Conservation (phyloP, 352 stramenopile species). For the Phytopythium cucurbitacearum region DNA sequence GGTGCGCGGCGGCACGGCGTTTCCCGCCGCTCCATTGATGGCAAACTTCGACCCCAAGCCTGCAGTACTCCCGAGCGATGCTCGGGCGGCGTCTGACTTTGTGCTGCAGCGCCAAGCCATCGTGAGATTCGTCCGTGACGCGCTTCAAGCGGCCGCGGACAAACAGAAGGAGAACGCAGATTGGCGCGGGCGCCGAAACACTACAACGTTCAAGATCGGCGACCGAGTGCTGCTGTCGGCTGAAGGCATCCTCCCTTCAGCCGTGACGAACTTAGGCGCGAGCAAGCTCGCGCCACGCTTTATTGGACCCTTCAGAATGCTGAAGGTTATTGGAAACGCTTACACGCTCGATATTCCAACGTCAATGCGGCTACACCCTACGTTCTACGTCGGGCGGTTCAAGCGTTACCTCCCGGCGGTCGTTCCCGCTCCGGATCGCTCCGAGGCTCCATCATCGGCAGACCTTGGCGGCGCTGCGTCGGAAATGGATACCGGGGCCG, state of each 20-base stretch:
- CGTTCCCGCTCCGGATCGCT: no score
- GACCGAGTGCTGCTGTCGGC: conserved; percentile 14
- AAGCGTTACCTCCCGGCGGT: conserved; percentile 11
- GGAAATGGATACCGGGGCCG: not conserved
- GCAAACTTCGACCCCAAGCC: no score
- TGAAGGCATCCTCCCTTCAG: not conserved
- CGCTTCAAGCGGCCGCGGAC: conserved; percentile 12
- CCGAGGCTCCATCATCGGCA: no score
- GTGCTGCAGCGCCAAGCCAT: not conserved
- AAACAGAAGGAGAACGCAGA: conserved; percentile 21
- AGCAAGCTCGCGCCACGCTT: conserved; percentile 9
- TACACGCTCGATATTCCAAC: conserved; percentile 14
- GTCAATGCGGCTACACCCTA: conserved; percentile 17
- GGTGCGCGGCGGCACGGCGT: no score
- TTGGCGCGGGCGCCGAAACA: conserved; percentile 5
- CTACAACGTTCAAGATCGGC: conserved; percentile 6
- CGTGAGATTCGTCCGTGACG: conserved; percentile 16
- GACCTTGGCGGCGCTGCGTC: no score
- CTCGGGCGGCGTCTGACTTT: not conserved
- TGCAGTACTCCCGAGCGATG: no score
- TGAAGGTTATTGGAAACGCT: not conserved
- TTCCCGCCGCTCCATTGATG: no score
- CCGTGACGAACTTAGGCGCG: conserved; percentile 9
- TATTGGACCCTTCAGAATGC: conserved; percentile 11
- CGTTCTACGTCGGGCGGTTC: conserved; percentile 24